Evolutionary conservation across 805 yeast species (phyloP).

Genomic region (Saccharomycopsis sp.): DNA sequence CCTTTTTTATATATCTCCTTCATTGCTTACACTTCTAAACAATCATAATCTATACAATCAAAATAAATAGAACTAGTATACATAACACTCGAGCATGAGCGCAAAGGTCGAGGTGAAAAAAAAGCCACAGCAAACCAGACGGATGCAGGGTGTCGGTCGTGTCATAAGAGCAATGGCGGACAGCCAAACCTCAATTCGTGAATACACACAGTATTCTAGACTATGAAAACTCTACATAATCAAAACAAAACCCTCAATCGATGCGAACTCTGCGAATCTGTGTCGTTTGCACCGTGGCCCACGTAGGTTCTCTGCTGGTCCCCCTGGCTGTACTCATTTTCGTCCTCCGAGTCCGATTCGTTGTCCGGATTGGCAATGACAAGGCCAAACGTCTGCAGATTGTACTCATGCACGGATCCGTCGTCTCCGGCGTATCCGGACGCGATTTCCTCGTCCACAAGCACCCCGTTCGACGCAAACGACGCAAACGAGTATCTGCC

Average conservation of each 20-base stretch:
- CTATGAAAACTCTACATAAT: too few relatives aligned
- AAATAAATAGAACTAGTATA: not conserved
- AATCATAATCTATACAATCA: not conserved
- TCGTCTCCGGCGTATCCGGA: conserved; percentile 14
- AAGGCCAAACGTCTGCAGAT: conserved; percentile 11
- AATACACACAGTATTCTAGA: too few relatives aligned
- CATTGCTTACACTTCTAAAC: not conserved
- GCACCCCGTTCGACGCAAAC: conserved; percentile 12
- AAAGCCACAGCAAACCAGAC: conserved; percentile 1
- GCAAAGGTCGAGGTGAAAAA: too few relatives aligned
- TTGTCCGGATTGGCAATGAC: conserved; percentile 20
- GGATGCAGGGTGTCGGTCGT: not conserved
- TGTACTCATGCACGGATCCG: conserved; percentile 18
- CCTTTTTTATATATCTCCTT: too few relatives aligned
- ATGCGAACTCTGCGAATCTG: conserved; percentile 3
- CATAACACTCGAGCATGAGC: too few relatives aligned
- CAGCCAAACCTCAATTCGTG: too few relatives aligned
- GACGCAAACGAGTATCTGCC: conserved; percentile 19
- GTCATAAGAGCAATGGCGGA: not conserved
- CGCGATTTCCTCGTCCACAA: conserved; percentile 17
- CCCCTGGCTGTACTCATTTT: not conserved
- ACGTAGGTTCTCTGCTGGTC: not conserved
- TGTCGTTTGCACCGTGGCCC: not conserved
- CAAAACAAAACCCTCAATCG: conserved; percentile 11
- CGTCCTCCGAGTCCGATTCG: conserved; percentile 11